phyloP scores from a whole-genome alignment of 768 basidiomycete genomes.

The Phanerodontia chrysosporium region DNA sequence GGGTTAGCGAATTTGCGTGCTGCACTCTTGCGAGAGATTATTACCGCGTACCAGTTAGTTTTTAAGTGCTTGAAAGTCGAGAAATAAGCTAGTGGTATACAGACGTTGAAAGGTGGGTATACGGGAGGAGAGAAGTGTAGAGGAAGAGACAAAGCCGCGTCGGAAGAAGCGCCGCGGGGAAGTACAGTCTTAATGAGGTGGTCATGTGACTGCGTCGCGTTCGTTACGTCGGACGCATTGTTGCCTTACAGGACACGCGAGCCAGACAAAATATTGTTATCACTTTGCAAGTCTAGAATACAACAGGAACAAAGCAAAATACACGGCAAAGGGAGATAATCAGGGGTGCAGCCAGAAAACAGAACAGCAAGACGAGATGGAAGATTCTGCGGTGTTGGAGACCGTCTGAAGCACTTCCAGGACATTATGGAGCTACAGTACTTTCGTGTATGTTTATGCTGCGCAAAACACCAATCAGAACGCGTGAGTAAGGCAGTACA shows the following conservation, averaged over 20 bases:
- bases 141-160: not conserved
- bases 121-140: not conserved
- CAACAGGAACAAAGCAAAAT: not conserved
- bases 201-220: conserved; percentile 1
- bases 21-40: no score
- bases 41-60: no score
- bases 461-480: not conserved
- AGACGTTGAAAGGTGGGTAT: no score
- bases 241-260: not conserved
- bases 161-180: not conserved
- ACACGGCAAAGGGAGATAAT: not conserved
- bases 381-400: not conserved
- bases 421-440: no score
- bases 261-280: not conserved
- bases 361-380: not conserved
- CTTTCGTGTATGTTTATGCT: not conserved
- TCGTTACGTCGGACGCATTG: not conserved
- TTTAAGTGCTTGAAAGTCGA: no score
- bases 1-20: no score
- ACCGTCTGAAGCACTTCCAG: not conserved
- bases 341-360: no score
- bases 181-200: not conserved
- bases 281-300: not conserved
- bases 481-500: not conserved
- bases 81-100: no score